Conservation (phyloP, 78 protist genomes). For the Anaeramoeba flamelloides region DNA sequence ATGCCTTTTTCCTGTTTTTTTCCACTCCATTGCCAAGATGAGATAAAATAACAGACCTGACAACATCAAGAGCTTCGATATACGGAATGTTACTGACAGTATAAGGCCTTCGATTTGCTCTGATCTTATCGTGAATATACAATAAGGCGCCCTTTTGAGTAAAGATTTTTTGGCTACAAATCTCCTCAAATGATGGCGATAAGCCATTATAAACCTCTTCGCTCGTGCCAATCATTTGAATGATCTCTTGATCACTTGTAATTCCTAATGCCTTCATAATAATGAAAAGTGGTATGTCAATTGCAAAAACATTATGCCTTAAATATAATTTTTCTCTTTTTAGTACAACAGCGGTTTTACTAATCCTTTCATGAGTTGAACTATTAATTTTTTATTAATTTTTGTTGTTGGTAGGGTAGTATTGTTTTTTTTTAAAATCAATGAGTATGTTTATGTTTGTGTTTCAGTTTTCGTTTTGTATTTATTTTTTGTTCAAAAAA, state of each 20-base stretch:
- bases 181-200: slow-evolving; percentile 56
- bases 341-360: slow-evolving; percentile 40
- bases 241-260: slow-evolving; percentile 18
- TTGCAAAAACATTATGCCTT: slow-evolving; percentile 65
- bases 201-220: slow-evolving; percentile 19
- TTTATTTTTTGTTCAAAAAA: no score
- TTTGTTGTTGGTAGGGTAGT: no score
- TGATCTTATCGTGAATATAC: slow-evolving; percentile 40
- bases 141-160: slow-evolving; percentile 60
- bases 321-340: slow-evolving; percentile 52
- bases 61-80: neutral
- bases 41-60: neutral
- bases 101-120: neutral
- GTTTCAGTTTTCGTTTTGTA: no score
- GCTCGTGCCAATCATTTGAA: slow-evolving; percentile 72
- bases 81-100: neutral
- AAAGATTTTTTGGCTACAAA: slow-evolving; percentile 18
- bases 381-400: neutral
- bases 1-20: neutral
- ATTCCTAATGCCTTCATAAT: slow-evolving; percentile 40
- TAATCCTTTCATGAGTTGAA: slow-evolving; percentile 5
- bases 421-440: slow-evolving; percentile 35
- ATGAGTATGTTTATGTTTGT: no score
- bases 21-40: neutral
- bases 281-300: slow-evolving; percentile 71